phyloP scores from a whole-genome alignment of 2,329 filamentous ascomycete species.

The Fusarium irregulare region DNA sequence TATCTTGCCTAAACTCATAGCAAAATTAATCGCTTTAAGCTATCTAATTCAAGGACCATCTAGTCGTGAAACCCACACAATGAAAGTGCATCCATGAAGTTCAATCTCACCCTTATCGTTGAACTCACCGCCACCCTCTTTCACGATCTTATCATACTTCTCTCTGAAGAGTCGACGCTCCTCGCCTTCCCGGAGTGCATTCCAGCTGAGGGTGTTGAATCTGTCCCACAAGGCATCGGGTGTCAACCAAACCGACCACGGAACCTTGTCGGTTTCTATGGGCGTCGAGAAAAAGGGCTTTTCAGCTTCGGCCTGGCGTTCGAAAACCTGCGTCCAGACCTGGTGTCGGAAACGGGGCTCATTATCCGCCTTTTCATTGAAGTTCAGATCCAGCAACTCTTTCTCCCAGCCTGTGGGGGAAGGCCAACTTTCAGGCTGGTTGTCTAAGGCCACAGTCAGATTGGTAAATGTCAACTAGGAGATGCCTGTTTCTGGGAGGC shows the following conservation, averaged over 20 bases:
- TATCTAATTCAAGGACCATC: slow-evolving; percentile 4
- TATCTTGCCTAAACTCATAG: slow-evolving; percentile 5
- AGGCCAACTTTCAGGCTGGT: slow-evolving; percentile 68
- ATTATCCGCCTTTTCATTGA: slow-evolving; percentile 64
- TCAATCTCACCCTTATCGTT: slow-evolving; percentile 72
- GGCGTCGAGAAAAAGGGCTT: slow-evolving; percentile 69
- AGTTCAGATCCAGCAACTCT: slow-evolving; percentile 68
- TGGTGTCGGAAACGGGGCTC: slow-evolving; percentile 73
- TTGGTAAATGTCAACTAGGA: background rate
- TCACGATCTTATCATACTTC: slow-evolving; percentile 65
- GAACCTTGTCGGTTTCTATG: slow-evolving; percentile 62
- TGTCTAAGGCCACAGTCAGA: slow-evolving; percentile 60
- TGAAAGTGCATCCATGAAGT: slow-evolving; percentile 72
- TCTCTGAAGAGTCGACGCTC: slow-evolving; percentile 61
- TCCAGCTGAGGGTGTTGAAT: slow-evolving; percentile 74
- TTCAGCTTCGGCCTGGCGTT: slow-evolving; percentile 62
- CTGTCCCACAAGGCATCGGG: slow-evolving; percentile 73
- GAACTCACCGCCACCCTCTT: slow-evolving; percentile 62
- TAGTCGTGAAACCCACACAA: slow-evolving; percentile 69
- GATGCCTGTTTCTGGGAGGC: background rate
- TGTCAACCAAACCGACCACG: slow-evolving; percentile 63
- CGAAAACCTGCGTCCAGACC: slow-evolving; percentile 73
- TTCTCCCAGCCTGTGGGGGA: slow-evolving; percentile 71
- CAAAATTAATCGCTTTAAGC: background rate
- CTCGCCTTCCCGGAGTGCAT: slow-evolving; percentile 67